Base-by-base conservation (phyloP, 2,329 filamentous ascomycete species). In the Ophiobolus disseminans region DNA sequence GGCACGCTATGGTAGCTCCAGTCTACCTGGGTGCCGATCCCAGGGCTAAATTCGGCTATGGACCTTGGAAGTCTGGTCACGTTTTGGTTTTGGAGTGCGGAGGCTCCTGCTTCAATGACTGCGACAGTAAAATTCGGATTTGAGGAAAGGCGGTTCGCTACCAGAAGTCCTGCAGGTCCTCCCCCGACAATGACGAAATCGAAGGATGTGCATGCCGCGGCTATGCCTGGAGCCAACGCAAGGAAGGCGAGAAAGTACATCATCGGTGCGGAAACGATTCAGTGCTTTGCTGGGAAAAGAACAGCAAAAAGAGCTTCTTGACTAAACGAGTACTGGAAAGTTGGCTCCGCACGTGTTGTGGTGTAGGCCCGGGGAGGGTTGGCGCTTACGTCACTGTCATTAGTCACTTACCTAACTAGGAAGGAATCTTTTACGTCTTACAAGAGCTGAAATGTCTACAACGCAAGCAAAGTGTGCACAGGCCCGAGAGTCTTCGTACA, bases 1-100 rank as follows among this genome's bases (percentile, higher is more conserved):
- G 66, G 63, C 4, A 58, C 67, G 16, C 70, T 76, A 43, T 65
- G 47, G 36, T 76, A 78, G 2, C 61, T 58, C 74, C 73, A 79
- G 50, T 78, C 75, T 21, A 78, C 71, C 2, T 57, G 45, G 0
- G 65, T 66, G 16, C 60, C 56, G 4, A 68, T 39, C 8, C 59
- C 61, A 5, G 51, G 46, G 7, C 62, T 61, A 23, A 58, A 70
- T n/a, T 60, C 61, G 9, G 41, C 22, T 7, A 60, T 51, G 5
- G 57, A 55, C 16, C 32, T 60, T 13, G 56, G 53, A 8, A 62
- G 46, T 11, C 53, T 42, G 2, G 64, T 71, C 2, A 73, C 69
- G 44, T 69, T 67, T 11, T 61, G 53, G 30, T 72, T 70, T 44
- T 55, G 50, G 43, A 55, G 64, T 8, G 62, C 67, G 2, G 59